These are phyloP conservation scores for Aphanomyces stellatus DNA, from an alignment of 352 stramenopile species.

Conservation along the genomic window DNA sequence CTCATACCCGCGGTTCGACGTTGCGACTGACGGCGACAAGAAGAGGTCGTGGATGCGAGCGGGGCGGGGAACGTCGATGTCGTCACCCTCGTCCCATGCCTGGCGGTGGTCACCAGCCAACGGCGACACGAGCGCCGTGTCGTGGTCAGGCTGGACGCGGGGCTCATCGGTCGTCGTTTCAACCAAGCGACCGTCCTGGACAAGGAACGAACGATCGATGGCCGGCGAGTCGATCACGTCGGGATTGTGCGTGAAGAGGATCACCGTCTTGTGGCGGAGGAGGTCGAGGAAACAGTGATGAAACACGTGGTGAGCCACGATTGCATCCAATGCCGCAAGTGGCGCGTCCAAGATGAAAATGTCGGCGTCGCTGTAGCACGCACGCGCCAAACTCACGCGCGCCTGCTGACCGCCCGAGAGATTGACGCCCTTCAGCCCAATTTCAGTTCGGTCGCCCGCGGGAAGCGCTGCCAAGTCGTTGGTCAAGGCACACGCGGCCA, in stretches of 20 bases:
- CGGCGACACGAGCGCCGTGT: too few species aligned
- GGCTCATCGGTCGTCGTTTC: too few species aligned
- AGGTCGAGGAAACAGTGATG: conserved; percentile 49
- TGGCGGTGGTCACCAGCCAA: too few species aligned
- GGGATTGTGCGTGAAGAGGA: conserved; percentile 64
- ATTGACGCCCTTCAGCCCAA: conserved; percentile 35
- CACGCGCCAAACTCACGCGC: conserved; percentile 14
- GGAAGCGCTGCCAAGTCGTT: conserved; percentile 26
- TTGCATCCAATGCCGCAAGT: conserved; percentile 71
- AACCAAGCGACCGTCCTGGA: too few species aligned
- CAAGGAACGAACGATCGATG: too few species aligned
- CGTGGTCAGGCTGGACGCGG: too few species aligned
- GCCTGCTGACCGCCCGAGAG: conserved; percentile 34
- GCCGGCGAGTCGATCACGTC: conserved; percentile 29
- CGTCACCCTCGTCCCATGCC: too few species aligned
- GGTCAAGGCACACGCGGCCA: conserved; percentile 19
- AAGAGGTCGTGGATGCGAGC: too few species aligned
- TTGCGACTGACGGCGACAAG: too few species aligned
- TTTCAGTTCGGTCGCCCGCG: conserved; percentile 49
- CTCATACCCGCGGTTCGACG: too few species aligned
- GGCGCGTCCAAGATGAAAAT: conserved; percentile 5
- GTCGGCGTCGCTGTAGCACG: conserved; percentile 4
- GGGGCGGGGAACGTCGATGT: too few species aligned
- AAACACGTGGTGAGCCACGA: conserved; percentile 84
- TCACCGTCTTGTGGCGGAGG: conserved; percentile 43